phyloP scores from a whole-genome alignment of 208 protist genomes.

The Acanthamoeba castellanii region DNA sequence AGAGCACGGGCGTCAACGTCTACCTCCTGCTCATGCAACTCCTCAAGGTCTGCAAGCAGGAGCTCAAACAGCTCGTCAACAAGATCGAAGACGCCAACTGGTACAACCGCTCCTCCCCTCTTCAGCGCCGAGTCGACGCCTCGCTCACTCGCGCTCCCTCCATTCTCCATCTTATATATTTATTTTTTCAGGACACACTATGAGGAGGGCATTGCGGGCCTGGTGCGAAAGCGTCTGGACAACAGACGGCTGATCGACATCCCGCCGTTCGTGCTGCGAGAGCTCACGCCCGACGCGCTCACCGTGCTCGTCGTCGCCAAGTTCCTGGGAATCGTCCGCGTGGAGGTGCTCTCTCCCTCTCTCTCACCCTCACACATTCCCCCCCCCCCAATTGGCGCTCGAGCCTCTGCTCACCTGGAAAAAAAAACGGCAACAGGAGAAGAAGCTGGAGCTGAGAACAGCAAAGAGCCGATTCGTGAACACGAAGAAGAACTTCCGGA shows the following conservation, averaged over 20 bases:
- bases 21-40: constrained; percentile 69
- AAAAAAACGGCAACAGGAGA: not conserved
- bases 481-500: constrained; percentile 41
- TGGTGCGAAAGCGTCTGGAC: constrained; percentile 51
- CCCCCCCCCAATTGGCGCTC: not conserved
- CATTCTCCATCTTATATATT: not conserved
- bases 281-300: constrained; percentile 44
- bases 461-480: constrained; percentile 28
- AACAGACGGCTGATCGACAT: constrained; percentile 45
- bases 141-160: not conserved
- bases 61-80: constrained; percentile 41
- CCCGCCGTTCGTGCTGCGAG: constrained; percentile 28
- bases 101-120: not conserved
- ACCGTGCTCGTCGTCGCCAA: constrained; percentile 59
- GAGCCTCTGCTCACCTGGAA: not conserved
- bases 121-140: not conserved
- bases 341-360: not conserved
- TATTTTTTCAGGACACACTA: not conserved
- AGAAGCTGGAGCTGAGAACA: constrained; percentile 69
- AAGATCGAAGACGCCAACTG: constrained; percentile 66
- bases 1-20: constrained; percentile 59
- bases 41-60: constrained; percentile 55
- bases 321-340: constrained; percentile 50
- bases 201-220: not conserved
- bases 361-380: not conserved